phyloP scores from a whole-genome alignment of 208 protist genomes.

The Leishmania turanica region DNA sequence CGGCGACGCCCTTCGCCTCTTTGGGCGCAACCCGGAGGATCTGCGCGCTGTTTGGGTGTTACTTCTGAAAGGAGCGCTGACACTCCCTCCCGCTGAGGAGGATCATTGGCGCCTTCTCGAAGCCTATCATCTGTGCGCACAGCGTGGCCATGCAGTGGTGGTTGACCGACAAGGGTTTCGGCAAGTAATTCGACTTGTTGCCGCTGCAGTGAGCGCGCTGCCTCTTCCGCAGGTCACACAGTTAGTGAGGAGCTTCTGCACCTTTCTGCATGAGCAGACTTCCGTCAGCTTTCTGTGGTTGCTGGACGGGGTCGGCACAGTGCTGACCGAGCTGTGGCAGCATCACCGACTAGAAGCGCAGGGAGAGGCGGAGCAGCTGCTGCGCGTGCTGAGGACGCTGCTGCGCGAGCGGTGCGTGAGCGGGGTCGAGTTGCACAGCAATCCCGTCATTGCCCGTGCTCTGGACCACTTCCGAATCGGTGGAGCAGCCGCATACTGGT shows the following conservation, averaged over 20 bases:
- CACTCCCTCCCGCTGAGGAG: slow-evolving; percentile 33
- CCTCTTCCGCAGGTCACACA: slow-evolving; percentile 8
- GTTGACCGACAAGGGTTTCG: slow-evolving; percentile 54
- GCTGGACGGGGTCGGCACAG: slow-evolving; percentile 49
- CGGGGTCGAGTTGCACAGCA: slow-evolving; percentile 54
- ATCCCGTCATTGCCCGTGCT: slow-evolving; percentile 50
- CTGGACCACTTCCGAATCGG: slow-evolving; percentile 58
- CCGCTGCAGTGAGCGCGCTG: slow-evolving; percentile 31
- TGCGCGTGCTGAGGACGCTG: slow-evolving; percentile 23
- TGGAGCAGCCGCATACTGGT: slow-evolving; percentile 58
- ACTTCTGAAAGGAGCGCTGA: slow-evolving; percentile 79
- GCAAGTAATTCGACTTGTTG: slow-evolving; percentile 61
- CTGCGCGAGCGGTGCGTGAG: slow-evolving; percentile 34
- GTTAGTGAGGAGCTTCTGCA: slow-evolving; percentile 27
- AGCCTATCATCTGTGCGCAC: slow-evolving; percentile 66
- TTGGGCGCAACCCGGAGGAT: slow-evolving; percentile 46
- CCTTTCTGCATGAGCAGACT: slow-evolving; percentile 53
- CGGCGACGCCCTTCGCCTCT: slow-evolving; percentile 47
- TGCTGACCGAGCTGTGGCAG: slow-evolving; percentile 56
- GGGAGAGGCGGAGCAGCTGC: slow-evolving; percentile 28
- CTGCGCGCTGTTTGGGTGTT: slow-evolving; percentile 63
- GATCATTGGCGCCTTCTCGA: slow-evolving; percentile 51
- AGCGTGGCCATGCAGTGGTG: slow-evolving; percentile 35
- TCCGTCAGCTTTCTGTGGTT: slow-evolving; percentile 74
- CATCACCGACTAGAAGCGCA: slow-evolving; percentile 30